These are phyloP conservation scores for Funneliformis geosporum DNA, from an alignment of 192 early-diverging fungal genomes.

Conservation along the genomic window DNA sequence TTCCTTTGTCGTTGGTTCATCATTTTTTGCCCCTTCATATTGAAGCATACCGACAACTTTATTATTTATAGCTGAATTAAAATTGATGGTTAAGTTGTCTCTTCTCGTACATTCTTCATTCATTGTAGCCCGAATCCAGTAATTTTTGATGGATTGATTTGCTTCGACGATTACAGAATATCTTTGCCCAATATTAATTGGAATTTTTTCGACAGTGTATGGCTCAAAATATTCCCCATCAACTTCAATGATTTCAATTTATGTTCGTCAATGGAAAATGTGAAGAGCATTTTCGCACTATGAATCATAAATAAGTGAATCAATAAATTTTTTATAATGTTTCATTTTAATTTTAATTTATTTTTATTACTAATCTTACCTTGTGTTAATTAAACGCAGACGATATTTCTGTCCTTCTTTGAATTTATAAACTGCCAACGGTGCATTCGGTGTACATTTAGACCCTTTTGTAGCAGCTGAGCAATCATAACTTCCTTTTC, in stretches of 20 bases:
- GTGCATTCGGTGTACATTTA: slow-evolving; percentile 25
- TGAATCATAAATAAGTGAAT: too few species aligned
- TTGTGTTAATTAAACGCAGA: slow-evolving; percentile 41
- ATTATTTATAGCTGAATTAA: slow-evolving; percentile 35
- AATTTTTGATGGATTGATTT: slow-evolving; percentile 40
- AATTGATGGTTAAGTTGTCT: slow-evolving; percentile 33
- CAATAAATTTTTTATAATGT: too few species aligned
- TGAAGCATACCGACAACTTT: slow-evolving; percentile 35
- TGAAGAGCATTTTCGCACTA: slow-evolving; percentile 31
- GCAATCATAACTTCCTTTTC: slow-evolving; percentile 33
- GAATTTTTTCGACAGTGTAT: slow-evolving; percentile 29
- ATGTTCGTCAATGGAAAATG: slow-evolving; percentile 44
- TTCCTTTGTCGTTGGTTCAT: not conserved
- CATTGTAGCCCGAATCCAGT: slow-evolving; percentile 42
- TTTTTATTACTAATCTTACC: too few species aligned
- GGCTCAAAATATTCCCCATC: slow-evolving; percentile 42
- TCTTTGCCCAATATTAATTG: slow-evolving; percentile 42
- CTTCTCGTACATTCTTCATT: not conserved
- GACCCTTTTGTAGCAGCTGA: slow-evolving; percentile 27
- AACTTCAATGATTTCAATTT: slow-evolving; percentile 38
- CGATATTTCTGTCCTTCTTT: slow-evolving; percentile 36
- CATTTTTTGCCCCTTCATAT: not conserved
- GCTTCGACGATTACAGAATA: slow-evolving; percentile 46
- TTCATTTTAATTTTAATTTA: too few species aligned
- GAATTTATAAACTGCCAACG: slow-evolving; percentile 29